Conservation (phyloP, 495 filamentous ascomycete species). For the Lasiosphaeria ovina region DNA sequence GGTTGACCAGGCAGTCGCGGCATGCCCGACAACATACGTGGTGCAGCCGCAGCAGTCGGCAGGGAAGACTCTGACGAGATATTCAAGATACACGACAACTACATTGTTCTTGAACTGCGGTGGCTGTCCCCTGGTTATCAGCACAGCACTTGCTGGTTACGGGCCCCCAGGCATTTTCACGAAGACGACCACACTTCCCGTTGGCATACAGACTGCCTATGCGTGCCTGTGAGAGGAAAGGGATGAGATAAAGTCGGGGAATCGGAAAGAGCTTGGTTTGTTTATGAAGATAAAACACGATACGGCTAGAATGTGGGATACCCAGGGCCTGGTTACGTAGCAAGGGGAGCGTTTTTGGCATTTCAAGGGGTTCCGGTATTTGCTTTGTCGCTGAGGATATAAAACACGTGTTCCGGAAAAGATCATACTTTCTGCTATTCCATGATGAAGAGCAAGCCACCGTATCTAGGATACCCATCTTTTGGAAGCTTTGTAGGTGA, state of each 20-base stretch:
- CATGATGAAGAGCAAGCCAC: too few relatives aligned
- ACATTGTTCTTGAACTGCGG: slow-evolving; percentile 23
- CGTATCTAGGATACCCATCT: too few relatives aligned
- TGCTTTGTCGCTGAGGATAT: neutral
- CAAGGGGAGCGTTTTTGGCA: slow-evolving; percentile 1
- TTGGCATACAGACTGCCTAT: slow-evolving; percentile 30
- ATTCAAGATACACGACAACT: slow-evolving; percentile 24
- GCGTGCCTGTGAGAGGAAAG: slow-evolving; percentile 16
- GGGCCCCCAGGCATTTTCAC: slow-evolving; percentile 26
- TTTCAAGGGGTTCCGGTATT: neutral
- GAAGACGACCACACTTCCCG: slow-evolving; percentile 27
- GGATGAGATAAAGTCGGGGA: neutral
- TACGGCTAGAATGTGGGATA: slow-evolving; percentile 17
- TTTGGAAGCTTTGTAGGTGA: too few relatives aligned
- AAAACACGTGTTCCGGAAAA: too few relatives aligned
- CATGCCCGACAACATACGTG: slow-evolving; percentile 28
- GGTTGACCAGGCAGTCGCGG: slow-evolving; percentile 1
- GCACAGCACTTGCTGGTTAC: slow-evolving; percentile 26
- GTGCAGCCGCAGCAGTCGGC: slow-evolving; percentile 25
- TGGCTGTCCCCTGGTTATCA: slow-evolving; percentile 26
- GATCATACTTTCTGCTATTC: too few relatives aligned
- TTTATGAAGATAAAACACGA: slow-evolving; percentile 1
- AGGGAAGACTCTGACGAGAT: slow-evolving; percentile 26
- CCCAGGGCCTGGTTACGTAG: slow-evolving; percentile 7
- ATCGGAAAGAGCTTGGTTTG: neutral